Base-by-base conservation (phyloP, 768 basidiomycete species). In the Kwoniella botswanensis region DNA sequence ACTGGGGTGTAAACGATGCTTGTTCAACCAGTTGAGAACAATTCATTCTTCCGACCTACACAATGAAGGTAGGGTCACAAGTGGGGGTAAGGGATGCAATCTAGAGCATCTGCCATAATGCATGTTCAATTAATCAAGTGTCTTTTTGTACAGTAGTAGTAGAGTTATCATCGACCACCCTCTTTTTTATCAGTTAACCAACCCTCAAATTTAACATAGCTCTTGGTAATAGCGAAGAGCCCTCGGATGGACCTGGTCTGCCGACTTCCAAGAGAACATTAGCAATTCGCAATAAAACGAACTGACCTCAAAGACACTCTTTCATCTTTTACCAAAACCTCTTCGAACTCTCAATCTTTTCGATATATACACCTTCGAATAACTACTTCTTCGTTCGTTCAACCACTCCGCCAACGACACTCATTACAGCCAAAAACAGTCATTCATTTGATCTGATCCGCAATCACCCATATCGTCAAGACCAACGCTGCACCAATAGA, bases 281-380 rank as follows among this genome's bases (percentile, higher is more conserved):
- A n/a, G 21, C 22, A 22, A 44, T 24, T 65, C 24, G n/a, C 13
- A 63, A 22, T 7, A 21, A 46, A 63, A 41, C 7, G 50, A 54
- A 26, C 63, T 55, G 35, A 57, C 64, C 46, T 50, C 54, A 55
- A 65, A 65, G 64, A 56, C 64, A 56, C 54, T 65, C 64, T 43
- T 60, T 60, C 11, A 35, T 35, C 35, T 63, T 52, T 29, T n/a
- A 46, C 60, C 11, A 22, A 29, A 43, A 62, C 60, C 62, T 63
- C 44, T 24, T 29, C 17, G 35, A 29, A 29, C 29, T 12, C 2
- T 35, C 63, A 35, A 21, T 63, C 62, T 63, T 12, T 41, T 55
- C 53, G 17, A 52, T 26, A 52, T 17, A 64, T 15, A 11, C 44
- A 46, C 44, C 44, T 12, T 50, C 46, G 46, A 35, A 35, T 35